Conservation (phyloP, 2,329 filamentous ascomycete species). For the Aureobasidium sp. region DNA sequence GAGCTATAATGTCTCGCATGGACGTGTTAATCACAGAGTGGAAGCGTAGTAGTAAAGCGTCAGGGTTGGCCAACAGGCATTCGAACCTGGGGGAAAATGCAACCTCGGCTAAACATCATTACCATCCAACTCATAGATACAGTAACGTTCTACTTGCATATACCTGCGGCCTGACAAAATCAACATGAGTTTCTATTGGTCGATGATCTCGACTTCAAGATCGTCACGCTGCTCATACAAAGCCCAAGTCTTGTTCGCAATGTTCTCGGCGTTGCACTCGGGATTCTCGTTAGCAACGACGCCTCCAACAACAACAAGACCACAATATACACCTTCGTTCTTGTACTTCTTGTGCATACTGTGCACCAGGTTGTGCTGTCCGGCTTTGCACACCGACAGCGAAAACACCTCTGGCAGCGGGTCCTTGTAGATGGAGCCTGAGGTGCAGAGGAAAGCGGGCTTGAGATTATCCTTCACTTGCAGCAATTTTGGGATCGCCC, state of each 20-base stretch:
- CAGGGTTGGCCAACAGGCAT: too few species aligned
- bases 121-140: too few species aligned
- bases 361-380: conserved; percentile 43
- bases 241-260: conserved; percentile 38
- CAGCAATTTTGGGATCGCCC: conserved; percentile 37
- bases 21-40: too few species aligned
- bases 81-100: too few species aligned
- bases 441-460: conserved; percentile 21
- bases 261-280: conserved; percentile 35
- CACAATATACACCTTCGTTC: conserved; percentile 38
- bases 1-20: too few species aligned
- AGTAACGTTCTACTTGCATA: too few species aligned
- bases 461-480: conserved; percentile 18
- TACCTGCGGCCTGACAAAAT: too few species aligned
- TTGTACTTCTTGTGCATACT: conserved; percentile 36
- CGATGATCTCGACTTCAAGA: conserved; percentile 26
- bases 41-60: too few species aligned
- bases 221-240: conserved; percentile 38
- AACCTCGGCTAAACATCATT: too few species aligned
- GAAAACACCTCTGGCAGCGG: conserved; percentile 42
- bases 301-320: conserved; percentile 40
- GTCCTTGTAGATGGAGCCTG: conserved; percentile 37
- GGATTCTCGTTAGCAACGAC: neutral
- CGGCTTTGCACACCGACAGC: conserved; percentile 43
- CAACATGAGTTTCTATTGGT: neutral